phyloP scores from a whole-genome alignment of 1,284 basidiomycete genomes.

The Rugiboletus extremiorientalis region DNA sequence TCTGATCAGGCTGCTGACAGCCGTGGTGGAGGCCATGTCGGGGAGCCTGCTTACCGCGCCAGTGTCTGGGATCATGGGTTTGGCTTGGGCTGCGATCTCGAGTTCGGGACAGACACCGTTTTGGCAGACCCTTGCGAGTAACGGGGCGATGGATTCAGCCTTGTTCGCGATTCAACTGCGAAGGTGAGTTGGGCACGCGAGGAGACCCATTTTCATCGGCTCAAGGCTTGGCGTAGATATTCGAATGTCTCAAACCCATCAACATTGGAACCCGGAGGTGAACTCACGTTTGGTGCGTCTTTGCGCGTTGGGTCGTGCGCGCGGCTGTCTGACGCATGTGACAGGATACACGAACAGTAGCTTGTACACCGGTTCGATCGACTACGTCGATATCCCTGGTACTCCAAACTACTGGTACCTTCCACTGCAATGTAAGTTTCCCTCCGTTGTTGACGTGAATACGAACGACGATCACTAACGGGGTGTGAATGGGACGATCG shows the following conservation, averaged over 20 bases:
- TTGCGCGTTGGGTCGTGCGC: not conserved
- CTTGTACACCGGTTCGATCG: conserved; percentile 40
- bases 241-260: conserved; percentile 21
- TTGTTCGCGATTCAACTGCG: conserved; percentile 40
- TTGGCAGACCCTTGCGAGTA: conserved; percentile 45
- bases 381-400: conserved; percentile 34
- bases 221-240: conserved; percentile 18
- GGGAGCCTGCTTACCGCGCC: conserved; percentile 16
- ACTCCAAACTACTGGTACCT: conserved; percentile 31
- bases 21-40: conserved; percentile 21
- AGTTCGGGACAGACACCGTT: conserved; percentile 39
- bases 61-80: conserved; percentile 29
- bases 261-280: conserved; percentile 31
- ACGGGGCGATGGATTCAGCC: conserved; percentile 35
- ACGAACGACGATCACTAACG: not conserved
- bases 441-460: not conserved
- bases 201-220: not conserved
- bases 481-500: not conserved
- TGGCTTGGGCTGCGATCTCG: conserved; percentile 30
- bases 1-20: conserved; percentile 15
- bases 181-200: conserved; percentile 21
- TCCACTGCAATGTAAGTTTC: conserved; percentile 24
- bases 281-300: conserved; percentile 28
- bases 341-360: conserved; percentile 42
- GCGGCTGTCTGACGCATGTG: conserved; percentile 9